Base-by-base conservation (phyloP, 176 grass and related monocot species). In the Calamus simplicifolius region DNA sequence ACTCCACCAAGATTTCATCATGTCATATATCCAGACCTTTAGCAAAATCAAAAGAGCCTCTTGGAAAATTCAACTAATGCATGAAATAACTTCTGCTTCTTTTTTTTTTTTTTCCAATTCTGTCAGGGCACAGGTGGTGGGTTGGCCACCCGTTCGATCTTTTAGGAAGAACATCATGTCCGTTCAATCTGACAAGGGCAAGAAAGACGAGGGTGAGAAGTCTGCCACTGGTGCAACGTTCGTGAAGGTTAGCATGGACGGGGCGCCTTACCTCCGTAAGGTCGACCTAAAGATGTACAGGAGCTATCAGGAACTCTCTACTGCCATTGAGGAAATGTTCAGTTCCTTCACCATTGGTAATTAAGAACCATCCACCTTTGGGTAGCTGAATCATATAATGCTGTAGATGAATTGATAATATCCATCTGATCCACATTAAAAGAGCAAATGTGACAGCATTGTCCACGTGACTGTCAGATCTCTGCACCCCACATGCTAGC, bases 201-300 rank as follows among this genome's bases (percentile, higher is more conserved):
- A 64, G 29, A 70, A 58, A 27, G 76, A 77, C 49, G 64, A 73
- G 51, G 62, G 59, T 18, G 65, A 79, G 35, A 70, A 58, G 49
- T 67, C 64, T 2, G n/a, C 50, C 64, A 27, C 26, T 50, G 4
- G 4, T 3, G 61, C 61, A 3, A 69, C 76, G 27, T 73, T 79
- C 51, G 61, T 79, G 54, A 79, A 79, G 53, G 76, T 79, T 38
- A 79, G 76, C 68, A 79, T 73, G 76, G 76, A 79, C 15, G 76
- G 76, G 13, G 76, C 69, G 25, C 76, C 76, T 25, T 79, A 79
- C 27, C 68, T 79, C 16, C 76, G 76, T 49, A 79, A 79, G 61
- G 68, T 79, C 12, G 76, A 79, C 28, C 28, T 79, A 4, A 79
- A 72, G 68, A 79, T 55, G 69, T 73, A 79, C 52, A 66, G 52